Evolutionary conservation across 768 basidiomycete species (phyloP).

Genomic region (Calocybe cyanea): DNA sequence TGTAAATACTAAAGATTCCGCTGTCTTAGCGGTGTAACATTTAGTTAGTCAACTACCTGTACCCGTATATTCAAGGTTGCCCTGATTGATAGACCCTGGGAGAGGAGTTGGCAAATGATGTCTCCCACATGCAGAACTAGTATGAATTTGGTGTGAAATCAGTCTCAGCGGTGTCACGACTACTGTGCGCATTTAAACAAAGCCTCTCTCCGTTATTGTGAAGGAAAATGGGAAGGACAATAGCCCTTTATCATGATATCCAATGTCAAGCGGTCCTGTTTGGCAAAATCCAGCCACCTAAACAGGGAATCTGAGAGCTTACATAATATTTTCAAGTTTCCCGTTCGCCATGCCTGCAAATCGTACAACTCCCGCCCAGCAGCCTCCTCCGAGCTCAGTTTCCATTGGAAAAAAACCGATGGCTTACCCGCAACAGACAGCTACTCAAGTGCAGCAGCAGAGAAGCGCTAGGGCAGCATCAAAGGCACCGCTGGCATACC

Average conservation of each 20-base stretch:
- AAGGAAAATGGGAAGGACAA: not conserved
- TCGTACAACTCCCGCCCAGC: constrained; percentile 23
- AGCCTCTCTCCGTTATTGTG: too few relatives aligned
- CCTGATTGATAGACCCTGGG: too few relatives aligned
- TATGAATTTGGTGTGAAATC: too few relatives aligned
- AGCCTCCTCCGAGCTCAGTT: constrained; percentile 64
- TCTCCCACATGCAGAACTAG: too few relatives aligned
- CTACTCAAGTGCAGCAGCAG: constrained; percentile 33
- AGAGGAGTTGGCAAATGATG: too few relatives aligned
- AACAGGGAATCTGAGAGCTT: constrained; percentile 17
- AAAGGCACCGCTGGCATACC: constrained; percentile 42
- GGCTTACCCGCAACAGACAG: constrained; percentile 53
- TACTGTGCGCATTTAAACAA: too few relatives aligned
- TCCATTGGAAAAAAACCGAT: constrained; percentile 93
- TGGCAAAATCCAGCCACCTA: constrained; percentile 13
- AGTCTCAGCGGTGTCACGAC: too few relatives aligned
- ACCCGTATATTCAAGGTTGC: too few relatives aligned
- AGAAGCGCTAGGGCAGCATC: constrained; percentile 45
- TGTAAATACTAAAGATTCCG: too few relatives aligned
- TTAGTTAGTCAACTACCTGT: too few relatives aligned
- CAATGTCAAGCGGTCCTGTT: constrained; percentile 4
- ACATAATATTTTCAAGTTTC: constrained; percentile 25
- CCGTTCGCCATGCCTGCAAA: constrained; percentile 22
- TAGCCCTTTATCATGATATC: not conserved
- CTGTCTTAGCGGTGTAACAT: too few relatives aligned